Evolutionary conservation across 257 asterid species (phyloP), one percentile per base, ranked within the genome.

Genomic region (Nicotiana obtusifolia): DNA sequence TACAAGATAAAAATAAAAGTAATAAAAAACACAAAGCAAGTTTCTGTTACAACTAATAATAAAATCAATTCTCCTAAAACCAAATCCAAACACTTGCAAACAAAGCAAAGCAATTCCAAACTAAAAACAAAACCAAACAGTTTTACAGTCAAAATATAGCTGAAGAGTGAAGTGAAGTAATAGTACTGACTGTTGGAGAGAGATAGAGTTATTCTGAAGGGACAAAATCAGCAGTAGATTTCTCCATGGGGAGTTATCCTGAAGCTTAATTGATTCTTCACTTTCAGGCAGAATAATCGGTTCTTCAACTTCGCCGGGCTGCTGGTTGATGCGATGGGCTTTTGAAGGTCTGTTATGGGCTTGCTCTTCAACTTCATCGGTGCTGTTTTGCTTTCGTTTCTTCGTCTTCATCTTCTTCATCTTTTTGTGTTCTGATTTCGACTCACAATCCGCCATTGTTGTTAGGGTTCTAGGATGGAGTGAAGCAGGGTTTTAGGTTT

Each of bases 221-320:
- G 86, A 87, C 28, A 90, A 81, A 82, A 95, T 82, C 79, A 95
- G 73, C 83, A 91, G 85, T 77, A 95, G 86, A 85, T 92, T 92
- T 82, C 83, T 88, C 99, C 99, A 93, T 22, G 97, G 89, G 5
- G 87, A 86, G 20, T 75, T 31, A 20, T 83, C 87, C 53, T 86
- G 88, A 10, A 81, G 73, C 14, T 87, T 64, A 28, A 73, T 61
- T 49, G 30, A 26, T 64, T 85, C 80, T 66, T 78, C 35, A 71
- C 35, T 75, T 81, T 83, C 89, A 15, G 69, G 75, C 44, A 64
- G 62, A 60, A 26, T 28, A 24, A 10, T 10, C 10, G 62, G 67
- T n/a, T 76, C 83, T 76, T 80, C 76, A 17, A 33, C 22, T 62
- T 79, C 57, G 44, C 26, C 35, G 37, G 24, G 49, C 75, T 28